Evolutionary conservation across 2,329 filamentous ascomycete genomes (phyloP).

Genomic region (Erysiphe neolycopersici): DNA sequence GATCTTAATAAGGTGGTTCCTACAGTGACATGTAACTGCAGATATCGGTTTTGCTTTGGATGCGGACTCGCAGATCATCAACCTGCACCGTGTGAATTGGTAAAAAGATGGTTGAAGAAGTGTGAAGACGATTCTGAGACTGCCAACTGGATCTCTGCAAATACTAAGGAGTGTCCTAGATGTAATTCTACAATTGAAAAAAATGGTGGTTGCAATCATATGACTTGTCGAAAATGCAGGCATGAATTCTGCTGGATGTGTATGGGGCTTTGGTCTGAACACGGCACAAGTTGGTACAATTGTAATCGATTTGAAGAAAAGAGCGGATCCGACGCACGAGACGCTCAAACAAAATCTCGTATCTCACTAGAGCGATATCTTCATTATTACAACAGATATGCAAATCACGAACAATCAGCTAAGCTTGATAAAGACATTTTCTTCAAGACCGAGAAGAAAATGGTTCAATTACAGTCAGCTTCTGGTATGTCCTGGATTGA

Average conservation of each 20-base stretch:
- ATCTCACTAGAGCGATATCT: conserved; percentile 87
- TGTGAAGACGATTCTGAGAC: conserved; percentile 97
- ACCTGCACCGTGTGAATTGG: conserved; percentile 68
- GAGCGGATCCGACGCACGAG: conserved; percentile 68
- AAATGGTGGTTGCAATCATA: conserved; percentile 93
- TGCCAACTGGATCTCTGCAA: conserved; percentile 96
- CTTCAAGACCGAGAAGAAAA: conserved; percentile 94
- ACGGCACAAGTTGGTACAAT: conserved; percentile 98
- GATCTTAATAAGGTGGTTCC: conserved; percentile 68
- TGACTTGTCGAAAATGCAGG: conserved; percentile 90
- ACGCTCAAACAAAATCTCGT: conserved; percentile 73
- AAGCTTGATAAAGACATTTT: conserved; percentile 92
- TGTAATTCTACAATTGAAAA: conserved; percentile 97
- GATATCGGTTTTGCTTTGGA: conserved; percentile 81
- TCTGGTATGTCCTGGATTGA: conserved; percentile 98
- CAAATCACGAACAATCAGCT: conserved; percentile 94
- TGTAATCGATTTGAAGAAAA: conserved; percentile 96
- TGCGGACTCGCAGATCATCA: conserved; percentile 79
- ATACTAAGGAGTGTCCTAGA: conserved; percentile 93
- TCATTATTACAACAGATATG: conserved; percentile 97
- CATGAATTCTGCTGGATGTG: conserved; percentile 99
- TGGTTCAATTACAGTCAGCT: conserved; percentile 80
- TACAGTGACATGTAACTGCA: conserved; percentile 65
- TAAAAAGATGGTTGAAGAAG: conserved; percentile 93
- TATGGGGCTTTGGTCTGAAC: conserved; percentile 96